These are phyloP conservation scores for Phytophthora kernoviae DNA, from an alignment of 352 stramenopile genomes.

Conservation along the genomic window DNA sequence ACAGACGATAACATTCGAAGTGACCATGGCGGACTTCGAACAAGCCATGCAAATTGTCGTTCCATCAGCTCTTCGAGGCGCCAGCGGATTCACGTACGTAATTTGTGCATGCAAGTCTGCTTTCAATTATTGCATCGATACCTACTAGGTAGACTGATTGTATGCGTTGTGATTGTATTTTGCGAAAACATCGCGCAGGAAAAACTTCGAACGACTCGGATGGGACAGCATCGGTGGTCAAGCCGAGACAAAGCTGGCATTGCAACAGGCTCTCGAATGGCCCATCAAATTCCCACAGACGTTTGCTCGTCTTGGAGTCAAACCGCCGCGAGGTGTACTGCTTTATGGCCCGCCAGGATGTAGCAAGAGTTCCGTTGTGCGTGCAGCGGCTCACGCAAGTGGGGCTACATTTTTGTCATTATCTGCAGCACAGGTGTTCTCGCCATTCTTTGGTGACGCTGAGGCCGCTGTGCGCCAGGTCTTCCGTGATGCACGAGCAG, in stretches of 20 bases:
- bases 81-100: constrained; percentile 60
- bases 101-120: not conserved
- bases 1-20: constrained; percentile 37
- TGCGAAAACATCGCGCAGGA: constrained; percentile 33
- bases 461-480: constrained; percentile 84
- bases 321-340: constrained; percentile 80
- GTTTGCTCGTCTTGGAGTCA: constrained; percentile 73
- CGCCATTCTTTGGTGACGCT: constrained; percentile 88
- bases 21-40: constrained; percentile 78
- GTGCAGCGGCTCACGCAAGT: constrained; percentile 75
- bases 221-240: constrained; percentile 85
- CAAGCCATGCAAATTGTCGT: constrained; percentile 72
- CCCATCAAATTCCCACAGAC: constrained; percentile 78
- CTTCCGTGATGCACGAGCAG: constrained; percentile 76
- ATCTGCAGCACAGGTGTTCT: constrained; percentile 88
- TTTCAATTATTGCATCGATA: not conserved
- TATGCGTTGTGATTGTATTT: constrained; percentile 1
- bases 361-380: constrained; percentile 91
- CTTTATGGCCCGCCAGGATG: constrained; percentile 91
- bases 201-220: constrained; percentile 57
- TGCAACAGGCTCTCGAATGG: constrained; percentile 91
- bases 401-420: constrained; percentile 88
- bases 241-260: constrained; percentile 64
- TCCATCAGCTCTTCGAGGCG: constrained; percentile 66
- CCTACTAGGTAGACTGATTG: constrained; percentile 7